Percentiles rank a stretch among this genome's conserved stretches.
These are phyloP conservation scores for Hemisphaericaspora lyxosophila DNA, from an alignment of 1,139 yeast species.

Conservation along the genomic window DNA sequence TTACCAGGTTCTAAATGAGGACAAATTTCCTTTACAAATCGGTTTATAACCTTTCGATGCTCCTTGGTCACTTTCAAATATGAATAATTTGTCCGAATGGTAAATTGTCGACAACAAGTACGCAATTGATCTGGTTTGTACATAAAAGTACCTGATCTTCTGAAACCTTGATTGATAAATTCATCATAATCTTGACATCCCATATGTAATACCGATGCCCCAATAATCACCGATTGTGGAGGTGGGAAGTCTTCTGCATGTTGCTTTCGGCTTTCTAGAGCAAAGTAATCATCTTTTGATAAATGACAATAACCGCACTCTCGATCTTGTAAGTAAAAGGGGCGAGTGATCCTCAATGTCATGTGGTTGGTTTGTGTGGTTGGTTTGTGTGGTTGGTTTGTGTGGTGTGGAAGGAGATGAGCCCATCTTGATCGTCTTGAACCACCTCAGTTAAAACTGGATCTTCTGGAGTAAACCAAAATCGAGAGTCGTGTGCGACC, in stretches of 20 bases:
- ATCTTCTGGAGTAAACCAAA: no score
- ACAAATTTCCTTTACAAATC: conserved; percentile 51
- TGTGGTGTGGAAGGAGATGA: background rate
- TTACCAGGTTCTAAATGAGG: conserved; percentile 14
- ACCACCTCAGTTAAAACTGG: no score
- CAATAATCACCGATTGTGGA: conserved; percentile 40
- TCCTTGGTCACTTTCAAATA: conserved; percentile 58
- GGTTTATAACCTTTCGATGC: conserved; percentile 62
- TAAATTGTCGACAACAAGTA: conserved; percentile 80
- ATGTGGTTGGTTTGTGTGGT: background rate
- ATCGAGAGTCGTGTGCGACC: no score
- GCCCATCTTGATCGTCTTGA: background rate
- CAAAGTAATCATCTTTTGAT: conserved; percentile 39
- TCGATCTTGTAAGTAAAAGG: conserved; percentile 11
- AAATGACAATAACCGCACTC: conserved; percentile 69
- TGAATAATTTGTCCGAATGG: conserved; percentile 63
- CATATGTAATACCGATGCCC: conserved; percentile 49
- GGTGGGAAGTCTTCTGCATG: conserved; percentile 10
- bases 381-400: no score
- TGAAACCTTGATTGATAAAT: conserved; percentile 68
- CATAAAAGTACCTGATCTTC: conserved; percentile 74
- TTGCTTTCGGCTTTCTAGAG: conserved; percentile 29
- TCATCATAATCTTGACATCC: conserved; percentile 56
- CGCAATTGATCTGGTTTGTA: conserved; percentile 73
- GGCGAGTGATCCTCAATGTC: background rate